Percentiles rank a stretch among this genome's conserved stretches.
phyloP scores from a whole-genome alignment of 352 stramenopile genomes.

The Globisporangium carolinianum region DNA sequence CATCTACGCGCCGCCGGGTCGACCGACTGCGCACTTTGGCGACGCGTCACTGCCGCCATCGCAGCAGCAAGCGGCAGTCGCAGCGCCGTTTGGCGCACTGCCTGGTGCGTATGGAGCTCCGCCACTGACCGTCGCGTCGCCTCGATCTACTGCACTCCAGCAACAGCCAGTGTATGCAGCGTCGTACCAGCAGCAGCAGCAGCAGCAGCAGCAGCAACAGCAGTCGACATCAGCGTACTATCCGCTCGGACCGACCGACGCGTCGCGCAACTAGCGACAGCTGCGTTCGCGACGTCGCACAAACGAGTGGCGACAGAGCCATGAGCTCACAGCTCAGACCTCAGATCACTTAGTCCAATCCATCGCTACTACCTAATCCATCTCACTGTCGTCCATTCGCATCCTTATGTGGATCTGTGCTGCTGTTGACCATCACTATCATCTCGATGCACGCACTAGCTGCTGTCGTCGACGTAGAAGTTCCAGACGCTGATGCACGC shows the following conservation, averaged over 20 bases:
- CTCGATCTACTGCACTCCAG: background rate
- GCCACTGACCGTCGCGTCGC: too few relatives aligned
- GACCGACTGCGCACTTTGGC: background rate
- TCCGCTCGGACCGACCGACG: too few relatives aligned
- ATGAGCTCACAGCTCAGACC: too few relatives aligned
- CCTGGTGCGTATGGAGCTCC: background rate
- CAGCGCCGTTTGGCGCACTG: background rate
- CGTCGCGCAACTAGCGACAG: too few relatives aligned
- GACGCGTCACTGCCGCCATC: background rate
- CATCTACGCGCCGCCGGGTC: background rate
- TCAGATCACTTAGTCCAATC: too few relatives aligned
- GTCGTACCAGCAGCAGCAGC: background rate
- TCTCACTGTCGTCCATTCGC: too few relatives aligned
- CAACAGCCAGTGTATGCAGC: background rate
- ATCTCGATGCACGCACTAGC: too few relatives aligned
- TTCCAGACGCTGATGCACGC: constrained; percentile 91
- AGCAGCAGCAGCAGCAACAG: background rate
- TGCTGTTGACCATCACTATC: too few relatives aligned
- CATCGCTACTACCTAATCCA: too few relatives aligned
- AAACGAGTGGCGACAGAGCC: too few relatives aligned
- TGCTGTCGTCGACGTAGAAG: constrained; percentile 52
- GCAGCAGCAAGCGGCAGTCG: background rate
- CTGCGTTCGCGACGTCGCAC: too few relatives aligned
- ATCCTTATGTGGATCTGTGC: too few relatives aligned
- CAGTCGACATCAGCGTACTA: background rate